Percentiles rank a stretch among this genome's conserved stretches.
These are phyloP conservation scores for Trichoderma erinaceum DNA, from an alignment of 495 filamentous ascomycete genomes.

Conservation along the genomic window DNA sequence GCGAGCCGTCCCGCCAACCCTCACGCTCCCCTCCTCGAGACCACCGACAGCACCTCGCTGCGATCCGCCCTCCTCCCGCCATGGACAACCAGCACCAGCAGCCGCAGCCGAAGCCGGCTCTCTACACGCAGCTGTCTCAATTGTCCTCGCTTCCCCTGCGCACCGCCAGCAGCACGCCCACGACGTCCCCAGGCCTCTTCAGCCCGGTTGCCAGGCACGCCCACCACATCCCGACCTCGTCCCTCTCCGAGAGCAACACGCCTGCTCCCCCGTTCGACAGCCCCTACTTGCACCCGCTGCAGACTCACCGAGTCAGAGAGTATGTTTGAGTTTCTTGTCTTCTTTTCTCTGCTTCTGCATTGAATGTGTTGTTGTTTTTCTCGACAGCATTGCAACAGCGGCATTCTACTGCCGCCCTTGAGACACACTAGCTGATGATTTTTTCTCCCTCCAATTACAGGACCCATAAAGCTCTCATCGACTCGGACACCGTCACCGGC, in stretches of 20 bases:
- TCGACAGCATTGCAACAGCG: background rate
- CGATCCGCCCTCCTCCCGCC: background rate
- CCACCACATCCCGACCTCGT: constrained; percentile 31
- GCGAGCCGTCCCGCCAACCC: background rate
- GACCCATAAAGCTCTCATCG: constrained; percentile 83
- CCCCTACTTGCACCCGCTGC: constrained; percentile 59
- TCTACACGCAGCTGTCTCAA: constrained; percentile 2
- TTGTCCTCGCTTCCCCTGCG: constrained; percentile 23
- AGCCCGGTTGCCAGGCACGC: constrained; percentile 42
- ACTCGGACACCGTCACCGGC: constrained; percentile 78
- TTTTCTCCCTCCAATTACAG: constrained; percentile 28
- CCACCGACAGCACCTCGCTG: background rate
- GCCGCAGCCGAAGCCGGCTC: constrained; percentile 7
- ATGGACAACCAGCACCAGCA: constrained; percentile 10
- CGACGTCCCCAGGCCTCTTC: constrained; percentile 64
- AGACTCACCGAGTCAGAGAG: constrained; percentile 56
- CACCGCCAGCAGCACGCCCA: constrained; percentile 60
- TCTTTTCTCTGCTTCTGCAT: background rate
- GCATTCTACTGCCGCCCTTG: background rate
- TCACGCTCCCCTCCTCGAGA: background rate
- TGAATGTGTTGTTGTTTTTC: background rate
- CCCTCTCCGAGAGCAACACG: constrained; percentile 43
- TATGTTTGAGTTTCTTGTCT: constrained; percentile 28
- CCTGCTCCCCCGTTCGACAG: constrained; percentile 39
- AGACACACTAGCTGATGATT: background rate